phyloP scores from a whole-genome alignment of 225 moss, liverwort and hornwort genomes.

The Thuidium tamariscinum region DNA sequence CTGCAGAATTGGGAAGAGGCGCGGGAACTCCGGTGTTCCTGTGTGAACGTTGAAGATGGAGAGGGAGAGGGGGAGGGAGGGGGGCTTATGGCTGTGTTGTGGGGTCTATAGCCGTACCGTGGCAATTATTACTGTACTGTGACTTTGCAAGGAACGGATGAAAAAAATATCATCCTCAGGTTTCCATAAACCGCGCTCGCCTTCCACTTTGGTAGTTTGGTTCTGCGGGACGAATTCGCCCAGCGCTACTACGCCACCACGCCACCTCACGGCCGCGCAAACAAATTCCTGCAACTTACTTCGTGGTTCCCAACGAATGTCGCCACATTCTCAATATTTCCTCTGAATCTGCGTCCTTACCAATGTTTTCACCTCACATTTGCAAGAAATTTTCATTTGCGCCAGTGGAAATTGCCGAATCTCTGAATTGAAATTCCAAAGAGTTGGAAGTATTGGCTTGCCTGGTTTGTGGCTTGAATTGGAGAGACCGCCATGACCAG shows the following conservation, averaged over 20 bases:
- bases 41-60: neutral
- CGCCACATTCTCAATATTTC: neutral
- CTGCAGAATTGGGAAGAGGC: neutral
- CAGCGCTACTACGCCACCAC: neutral
- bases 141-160: neutral
- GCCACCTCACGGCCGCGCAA: too few relatives aligned
- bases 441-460: neutral
- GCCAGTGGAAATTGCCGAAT: neutral
- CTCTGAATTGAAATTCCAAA: neutral
- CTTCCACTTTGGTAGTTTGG: neutral
- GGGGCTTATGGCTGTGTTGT: neutral
- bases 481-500: slow-evolving; percentile 18
- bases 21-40: neutral
- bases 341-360: neutral
- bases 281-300: neutral
- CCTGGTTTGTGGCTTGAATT: neutral
- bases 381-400: neutral
- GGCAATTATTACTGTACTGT: too few relatives aligned
- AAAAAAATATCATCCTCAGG: neutral
- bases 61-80: neutral
- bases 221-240: neutral
- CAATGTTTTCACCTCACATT: neutral
- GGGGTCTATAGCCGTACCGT: neutral
- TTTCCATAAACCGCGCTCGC: neutral
- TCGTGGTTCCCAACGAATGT: neutral